These are phyloP conservation scores for Trametes meyenii DNA, from an alignment of 768 basidiomycete genomes.

Conservation along the genomic window DNA sequence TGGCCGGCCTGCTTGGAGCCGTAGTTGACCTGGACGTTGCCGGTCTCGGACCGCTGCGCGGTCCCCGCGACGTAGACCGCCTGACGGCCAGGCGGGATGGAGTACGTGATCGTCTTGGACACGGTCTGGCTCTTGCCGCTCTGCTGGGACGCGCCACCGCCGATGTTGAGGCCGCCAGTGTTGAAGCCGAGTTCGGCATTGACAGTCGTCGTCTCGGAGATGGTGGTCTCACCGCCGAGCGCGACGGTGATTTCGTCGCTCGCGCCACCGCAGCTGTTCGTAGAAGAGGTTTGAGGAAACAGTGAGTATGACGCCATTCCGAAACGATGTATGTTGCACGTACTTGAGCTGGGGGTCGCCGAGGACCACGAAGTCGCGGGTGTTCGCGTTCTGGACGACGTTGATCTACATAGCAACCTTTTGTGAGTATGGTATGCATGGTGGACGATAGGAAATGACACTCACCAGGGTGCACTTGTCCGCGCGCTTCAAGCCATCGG, in stretches of 20 bases:
- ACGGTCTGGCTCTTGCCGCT: neutral
- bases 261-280: conserved; percentile 6
- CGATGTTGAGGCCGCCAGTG: conserved; percentile 11
- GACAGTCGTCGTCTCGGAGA: conserved; percentile 2
- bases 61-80: conserved; percentile 13
- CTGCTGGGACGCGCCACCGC: conserved; percentile 1
- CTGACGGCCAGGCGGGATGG: conserved; percentile 10
- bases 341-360: conserved; percentile 10
- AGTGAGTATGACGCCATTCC: neutral
- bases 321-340: neutral
- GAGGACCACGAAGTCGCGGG: neutral
- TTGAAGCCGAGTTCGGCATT: conserved; percentile 9
- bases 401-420: neutral
- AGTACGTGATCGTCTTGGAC: conserved; percentile 3
- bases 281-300: neutral
- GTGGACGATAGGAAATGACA: too few species aligned
- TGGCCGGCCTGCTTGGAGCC: conserved; percentile 7
- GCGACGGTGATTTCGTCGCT: conserved; percentile 4
- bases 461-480: conserved; percentile 14
- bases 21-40: conserved; percentile 16
- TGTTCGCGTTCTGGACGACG: conserved; percentile 7
- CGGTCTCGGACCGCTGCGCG: conserved; percentile 4
- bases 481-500: neutral
- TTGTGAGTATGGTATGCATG: neutral
- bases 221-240: conserved; percentile 3